Base-by-base conservation (phyloP, 805 yeast genomes). In the Hanseniaspora vineae region DNA sequence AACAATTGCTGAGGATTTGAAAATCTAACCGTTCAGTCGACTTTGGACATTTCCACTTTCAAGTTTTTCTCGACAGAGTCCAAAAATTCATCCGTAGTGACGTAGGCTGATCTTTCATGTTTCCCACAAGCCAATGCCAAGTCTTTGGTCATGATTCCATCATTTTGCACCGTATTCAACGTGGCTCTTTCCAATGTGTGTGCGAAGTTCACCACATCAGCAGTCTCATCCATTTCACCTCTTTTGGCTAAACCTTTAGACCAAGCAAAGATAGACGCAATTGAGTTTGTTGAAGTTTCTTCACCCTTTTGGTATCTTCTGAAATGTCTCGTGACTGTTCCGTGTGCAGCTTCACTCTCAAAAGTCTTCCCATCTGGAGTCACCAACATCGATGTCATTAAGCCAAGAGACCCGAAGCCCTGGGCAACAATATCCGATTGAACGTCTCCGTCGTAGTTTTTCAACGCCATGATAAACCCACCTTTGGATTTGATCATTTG, bases 251-350 rank as follows among this genome's bases (percentile, higher is more conserved):
- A 65, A 61, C 90, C 92, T 67, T 89, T 76, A n/a, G 88, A 64
- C 92, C 92, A 84, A 31, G 92, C 92, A 57, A 82, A 84, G 50
- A 84, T 84, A 17, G 88, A 81, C 4, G 92, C 92, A 64, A 84
- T 84, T 8, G 92, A 83, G 67, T 84, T 84, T 47, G 92, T 84
- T 4, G 89, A 81, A 9, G 92, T 84, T 62, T 81, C 86, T 61
- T 82, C 80, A 52, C 90, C 90, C 59, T 77, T 77, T 66, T 84
- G 90, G 57, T 80, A 78, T 65, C 78, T 84, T 75, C 90, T 80
- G 69, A 70, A 84, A 61, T 84, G 92, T 75, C 92, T 80, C 32
- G 92, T 84, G 52, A 84, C 92, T 15, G 92, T 84, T 57, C 92
- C 92, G 59, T 84, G 92, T 33, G 92, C 92, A 50, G 90, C 90